These are phyloP conservation scores for Xylaria castorea DNA, from an alignment of 495 filamentous ascomycete genomes.

Conservation along the genomic window DNA sequence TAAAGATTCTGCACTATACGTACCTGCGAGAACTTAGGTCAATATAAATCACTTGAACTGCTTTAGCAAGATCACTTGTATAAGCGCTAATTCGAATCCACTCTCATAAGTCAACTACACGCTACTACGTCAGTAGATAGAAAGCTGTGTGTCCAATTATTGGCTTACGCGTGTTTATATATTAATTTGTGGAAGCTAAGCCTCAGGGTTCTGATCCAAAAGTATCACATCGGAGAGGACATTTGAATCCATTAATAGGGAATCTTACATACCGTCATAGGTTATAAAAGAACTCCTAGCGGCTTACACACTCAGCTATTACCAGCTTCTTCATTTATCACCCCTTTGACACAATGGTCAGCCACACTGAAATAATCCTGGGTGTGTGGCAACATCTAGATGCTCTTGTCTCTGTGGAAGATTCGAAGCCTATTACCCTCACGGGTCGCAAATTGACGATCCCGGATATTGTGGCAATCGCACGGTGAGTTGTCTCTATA, in stretches of 20 bases:
- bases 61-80: no score
- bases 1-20: no score
- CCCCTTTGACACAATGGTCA: not conserved
- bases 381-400: not conserved
- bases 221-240: not conserved
- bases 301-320: not conserved
- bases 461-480: not conserved
- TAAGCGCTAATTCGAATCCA: no score
- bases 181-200: no score
- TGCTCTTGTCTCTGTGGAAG: not conserved
- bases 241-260: not conserved
- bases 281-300: not conserved
- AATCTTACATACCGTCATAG: not conserved
- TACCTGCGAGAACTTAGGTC: no score
- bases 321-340: not conserved
- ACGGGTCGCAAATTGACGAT: not conserved
- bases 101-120: no score
- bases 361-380: not conserved
- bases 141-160: no score
- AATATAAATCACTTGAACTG: no score
- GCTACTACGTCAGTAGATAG: no score
- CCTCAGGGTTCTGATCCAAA: no score
- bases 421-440: not conserved
- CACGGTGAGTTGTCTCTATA: not conserved
- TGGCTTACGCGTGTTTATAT: no score